Percentiles rank a stretch among this genome's conserved stretches.
These are phyloP conservation scores for Neurospora crassa DNA, from an alignment of 2,329 filamentous ascomycete genomes.

Conservation along the genomic window DNA sequence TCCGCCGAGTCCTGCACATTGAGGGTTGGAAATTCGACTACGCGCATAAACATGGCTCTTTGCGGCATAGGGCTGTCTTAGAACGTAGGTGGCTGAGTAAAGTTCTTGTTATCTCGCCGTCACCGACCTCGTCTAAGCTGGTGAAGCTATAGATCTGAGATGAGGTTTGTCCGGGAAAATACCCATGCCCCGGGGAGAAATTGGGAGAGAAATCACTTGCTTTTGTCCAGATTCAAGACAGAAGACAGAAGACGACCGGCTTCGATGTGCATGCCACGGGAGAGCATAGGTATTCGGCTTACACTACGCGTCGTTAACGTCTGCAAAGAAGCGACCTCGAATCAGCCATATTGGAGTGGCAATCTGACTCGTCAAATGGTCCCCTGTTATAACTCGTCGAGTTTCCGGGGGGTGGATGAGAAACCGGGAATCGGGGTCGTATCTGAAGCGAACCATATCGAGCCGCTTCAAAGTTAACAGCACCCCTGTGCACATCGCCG, in stretches of 20 bases:
- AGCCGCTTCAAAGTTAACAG: constrained; percentile 13
- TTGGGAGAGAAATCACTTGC: not conserved
- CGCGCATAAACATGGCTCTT: not conserved
- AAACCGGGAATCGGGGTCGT: constrained; percentile 25
- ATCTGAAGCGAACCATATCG: constrained; percentile 18
- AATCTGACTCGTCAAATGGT: constrained; percentile 9
- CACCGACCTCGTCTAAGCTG: not conserved
- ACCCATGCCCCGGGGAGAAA: not conserved
- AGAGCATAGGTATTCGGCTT: not conserved
- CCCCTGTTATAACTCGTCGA: not conserved
- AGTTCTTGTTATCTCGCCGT: not conserved
- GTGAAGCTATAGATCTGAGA: not conserved
- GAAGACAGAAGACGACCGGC: not conserved
- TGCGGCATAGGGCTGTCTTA: not conserved
- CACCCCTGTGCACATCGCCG: constrained; percentile 9
- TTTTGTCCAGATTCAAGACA: not conserved
- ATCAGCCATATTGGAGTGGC: constrained; percentile 17
- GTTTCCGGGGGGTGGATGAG: constrained; percentile 11
- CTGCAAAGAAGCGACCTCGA: not conserved
- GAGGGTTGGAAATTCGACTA: not conserved
- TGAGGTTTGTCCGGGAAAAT: not conserved
- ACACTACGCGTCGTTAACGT: not conserved
- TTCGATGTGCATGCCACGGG: not conserved
- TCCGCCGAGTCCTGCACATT: not conserved
- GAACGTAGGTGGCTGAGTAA: not conserved